Conservation (phyloP, 2,329 filamentous ascomycete species). For the Didymella glomerata region DNA sequence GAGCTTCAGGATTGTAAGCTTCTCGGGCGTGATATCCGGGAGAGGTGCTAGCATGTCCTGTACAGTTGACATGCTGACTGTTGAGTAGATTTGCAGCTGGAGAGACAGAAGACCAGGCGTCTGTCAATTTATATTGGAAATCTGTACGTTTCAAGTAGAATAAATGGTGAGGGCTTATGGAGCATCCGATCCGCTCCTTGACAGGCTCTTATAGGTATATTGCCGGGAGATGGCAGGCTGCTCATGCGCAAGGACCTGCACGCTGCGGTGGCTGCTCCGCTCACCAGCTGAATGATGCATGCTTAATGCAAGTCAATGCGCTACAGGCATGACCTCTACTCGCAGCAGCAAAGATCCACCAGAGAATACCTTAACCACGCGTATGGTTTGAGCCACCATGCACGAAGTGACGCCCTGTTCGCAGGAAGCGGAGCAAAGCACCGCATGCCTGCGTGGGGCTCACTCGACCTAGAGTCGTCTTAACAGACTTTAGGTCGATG, state of each 20-base stretch:
- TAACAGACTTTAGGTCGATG: background rate
- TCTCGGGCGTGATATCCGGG: constrained; percentile 33
- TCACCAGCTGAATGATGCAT: constrained; percentile 10
- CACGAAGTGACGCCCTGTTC: constrained; percentile 9
- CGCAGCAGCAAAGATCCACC: constrained; percentile 7
- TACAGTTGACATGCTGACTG: constrained; percentile 4
- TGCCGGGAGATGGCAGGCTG: background rate
- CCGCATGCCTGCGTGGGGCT: background rate
- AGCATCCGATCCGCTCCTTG: background rate
- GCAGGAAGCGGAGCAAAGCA: background rate
- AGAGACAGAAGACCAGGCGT: background rate
- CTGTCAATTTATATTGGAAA: background rate
- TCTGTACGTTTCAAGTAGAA: background rate
- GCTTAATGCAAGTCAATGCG: constrained; percentile 4
- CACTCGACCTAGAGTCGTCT: background rate
- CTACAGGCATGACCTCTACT: constrained; percentile 2
- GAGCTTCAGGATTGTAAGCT: constrained; percentile 36
- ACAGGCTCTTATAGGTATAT: constrained; percentile 8
- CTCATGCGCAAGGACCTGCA: background rate
- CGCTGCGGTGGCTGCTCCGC: background rate
- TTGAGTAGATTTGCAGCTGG: background rate
- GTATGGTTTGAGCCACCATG: background rate
- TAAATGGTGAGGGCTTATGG: background rate
- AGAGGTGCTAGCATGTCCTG: constrained; percentile 13
- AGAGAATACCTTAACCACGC: background rate